phyloP scores from a whole-genome alignment of 164 flowering plant genomes.

The Tetrastigma voinierianum region DNA sequence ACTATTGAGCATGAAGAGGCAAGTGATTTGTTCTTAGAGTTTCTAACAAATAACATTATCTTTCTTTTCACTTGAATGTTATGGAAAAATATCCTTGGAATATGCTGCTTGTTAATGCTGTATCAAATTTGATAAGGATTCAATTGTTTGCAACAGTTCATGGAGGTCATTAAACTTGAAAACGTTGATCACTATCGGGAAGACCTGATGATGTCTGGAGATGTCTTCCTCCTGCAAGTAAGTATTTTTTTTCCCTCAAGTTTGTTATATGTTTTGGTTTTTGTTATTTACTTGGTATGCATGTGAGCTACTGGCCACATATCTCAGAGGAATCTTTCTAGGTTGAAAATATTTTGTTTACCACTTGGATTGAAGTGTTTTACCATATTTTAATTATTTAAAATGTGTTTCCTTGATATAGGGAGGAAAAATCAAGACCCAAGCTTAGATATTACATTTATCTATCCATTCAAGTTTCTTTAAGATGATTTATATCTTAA shows the following conservation, averaged over 20 bases:
- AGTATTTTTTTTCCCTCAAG: neutral
- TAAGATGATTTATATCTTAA: neutral
- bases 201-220: slow-evolving; percentile 35
- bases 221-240: slow-evolving; percentile 42
- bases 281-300: neutral
- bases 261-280: neutral
- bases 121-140: neutral
- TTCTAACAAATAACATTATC: neutral
- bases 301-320: neutral
- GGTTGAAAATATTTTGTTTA: neutral
- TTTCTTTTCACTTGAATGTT: neutral
- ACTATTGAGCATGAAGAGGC: slow-evolving; percentile 75
- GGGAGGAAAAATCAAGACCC: no score
- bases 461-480: neutral
- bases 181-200: slow-evolving; percentile 36
- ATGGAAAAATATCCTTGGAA: slow-evolving; percentile 2
- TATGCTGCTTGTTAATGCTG: neutral
- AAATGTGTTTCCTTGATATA: neutral
- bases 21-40: slow-evolving; percentile 11
- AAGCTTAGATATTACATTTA: no score
- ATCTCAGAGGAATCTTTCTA: neutral
- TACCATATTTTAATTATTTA: neutral
- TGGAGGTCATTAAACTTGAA: slow-evolving; percentile 45
- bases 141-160: slow-evolving; percentile 23
- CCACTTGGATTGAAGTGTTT: neutral